Evolutionary conservation across 805 yeast genomes (phyloP).

Genomic region (Lipomyces kockii): DNA sequence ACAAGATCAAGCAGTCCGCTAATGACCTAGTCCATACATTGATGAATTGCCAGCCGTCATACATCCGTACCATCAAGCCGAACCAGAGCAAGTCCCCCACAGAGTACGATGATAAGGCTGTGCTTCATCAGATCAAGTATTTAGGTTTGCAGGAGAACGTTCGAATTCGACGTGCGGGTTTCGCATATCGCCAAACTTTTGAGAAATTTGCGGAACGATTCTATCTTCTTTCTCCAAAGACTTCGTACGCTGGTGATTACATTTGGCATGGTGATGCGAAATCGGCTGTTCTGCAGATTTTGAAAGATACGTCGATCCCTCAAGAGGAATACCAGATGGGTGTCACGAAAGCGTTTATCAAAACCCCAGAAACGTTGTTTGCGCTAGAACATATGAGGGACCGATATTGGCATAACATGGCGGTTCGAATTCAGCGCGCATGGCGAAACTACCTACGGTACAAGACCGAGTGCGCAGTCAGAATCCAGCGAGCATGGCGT

Average conservation of each 20-base stretch:
- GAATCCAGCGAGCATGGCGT: constrained; percentile 82
- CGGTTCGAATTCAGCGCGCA: constrained; percentile 95
- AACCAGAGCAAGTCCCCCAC: constrained; percentile 89
- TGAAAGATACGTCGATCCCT: constrained; percentile 71
- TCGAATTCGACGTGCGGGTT: constrained; percentile 96
- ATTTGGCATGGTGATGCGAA: constrained; percentile 66
- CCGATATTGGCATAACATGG: constrained; percentile 97
- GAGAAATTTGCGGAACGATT: constrained; percentile 96
- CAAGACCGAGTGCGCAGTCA: constrained; percentile 83
- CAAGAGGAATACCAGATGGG: constrained; percentile 86
- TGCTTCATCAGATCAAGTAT: constrained; percentile 92
- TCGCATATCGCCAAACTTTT: constrained; percentile 95
- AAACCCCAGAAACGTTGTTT: constrained; percentile 94
- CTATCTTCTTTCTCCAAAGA: constrained; percentile 80
- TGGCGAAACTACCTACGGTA: constrained; percentile 84
- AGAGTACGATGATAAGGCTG: constrained; percentile 87
- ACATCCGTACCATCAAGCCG: constrained; percentile 96
- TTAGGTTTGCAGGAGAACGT: constrained; percentile 96
- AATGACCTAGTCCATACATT: constrained; percentile 86
- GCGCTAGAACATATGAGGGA: constrained; percentile 96
- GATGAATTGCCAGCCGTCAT: constrained; percentile 90
- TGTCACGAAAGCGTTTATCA: constrained; percentile 87
- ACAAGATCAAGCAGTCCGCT: constrained; percentile 90
- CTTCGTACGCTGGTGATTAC: constrained; percentile 89
- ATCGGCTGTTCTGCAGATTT: constrained; percentile 58